Evolutionary conservation across 768 basidiomycete genomes (phyloP), one percentile per base, ranked within the genome.

Genomic region (Phaeotremella skinneri): DNA sequence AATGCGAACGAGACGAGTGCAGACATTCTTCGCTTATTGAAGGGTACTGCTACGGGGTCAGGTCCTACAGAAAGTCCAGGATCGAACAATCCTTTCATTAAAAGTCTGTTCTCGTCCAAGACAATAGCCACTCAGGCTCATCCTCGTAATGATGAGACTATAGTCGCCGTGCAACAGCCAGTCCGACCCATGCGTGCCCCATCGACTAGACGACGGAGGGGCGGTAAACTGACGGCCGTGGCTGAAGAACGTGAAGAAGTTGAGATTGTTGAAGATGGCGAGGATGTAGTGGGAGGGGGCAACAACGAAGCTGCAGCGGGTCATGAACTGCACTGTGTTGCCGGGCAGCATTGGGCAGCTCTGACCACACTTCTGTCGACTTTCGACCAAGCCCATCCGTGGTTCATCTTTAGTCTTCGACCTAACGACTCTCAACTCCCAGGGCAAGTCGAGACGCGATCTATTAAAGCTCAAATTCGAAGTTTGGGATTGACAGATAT

Each of bases 381-480:
- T 1, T 80, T 97, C 25, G 86, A 88, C 54, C 93, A 96, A 67
- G 88, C 90, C 16, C 88, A 92, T 78, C 79, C 85, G 1, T 97
- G 92, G 92, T 88, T 86, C 67, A 82, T 96, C 17, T 90, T 94
- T 78, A 96, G 91, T 70, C 78, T 98, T 67, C 91, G 89, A 74
- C 91, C 93, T 3, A 99, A 98, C 72, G 92, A 97, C 78, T 87
- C 90, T 25, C 94, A 94, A 72, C 79, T 97, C 20, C 91, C 93
- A 37, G 90, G 91, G 73, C 93, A 97, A 74, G 80, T 97, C 52
- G 94, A 98, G 79, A 89, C 90, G 11, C 82, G 92, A 45, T 86
- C 87, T 39, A 87, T 97, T 49, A 94, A 92, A 76, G 89, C 89
- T 0, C 94, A 98, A 78, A 87, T 98, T 34, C 82, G 89, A 50